Evolutionary conservation across 139 green algal genomes (phyloP), one percentile per base, ranked within the genome.

Genomic region (Chlamydomonas sp.): DNA sequence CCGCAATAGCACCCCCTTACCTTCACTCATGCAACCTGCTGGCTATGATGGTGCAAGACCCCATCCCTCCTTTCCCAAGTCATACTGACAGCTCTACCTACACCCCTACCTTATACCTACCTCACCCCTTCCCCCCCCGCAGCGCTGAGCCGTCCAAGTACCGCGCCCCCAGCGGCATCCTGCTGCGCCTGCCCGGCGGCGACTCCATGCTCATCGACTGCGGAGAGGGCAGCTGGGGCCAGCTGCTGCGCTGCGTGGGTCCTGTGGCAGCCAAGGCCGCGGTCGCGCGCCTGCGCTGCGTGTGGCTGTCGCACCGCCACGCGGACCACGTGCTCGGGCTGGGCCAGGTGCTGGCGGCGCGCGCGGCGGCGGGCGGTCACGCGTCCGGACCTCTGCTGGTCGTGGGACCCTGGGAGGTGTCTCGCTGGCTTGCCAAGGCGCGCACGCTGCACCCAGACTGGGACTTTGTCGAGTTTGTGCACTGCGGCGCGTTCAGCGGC

Each of bases 271-370:
- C 78, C 26, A 13, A 20, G 34, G 61, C 50, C 26, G 36, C 78
- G 67, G 73, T 89, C 31, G 50, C 73, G 5, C 34, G 61, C 3
- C 72, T 96, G 48, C 62, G 68, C 2, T 64, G 69, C 35, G 73
- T 96, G 30, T 95, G 89, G 90, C 65, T 96, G 2, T 93, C 86
- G 2, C 90, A 96, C 81, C 85, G 88, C 61, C 90, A 96, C 66
- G 88, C 89, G 22, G 87, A 93, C 67, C 87, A 93, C 70, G 63
- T 84, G 50, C 74, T 91, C 16, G 87, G 87, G 1, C 73, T 91
- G 48, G 54, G 71, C 0, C 76, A 48, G 5, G 61, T 93, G n/a
- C 71, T 93, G 26, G 58, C 72, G 6, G 72, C 74, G 1, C 71
- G 84, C 0, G 64, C 48, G 10, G 3, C 26, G 2, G 13, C 10